A percentile compares a stretch with the other conserved stretches of the same genome.
Evolutionary conservation across 768 basidiomycete species (phyloP).

Genomic region (Termitomyces sp.): DNA sequence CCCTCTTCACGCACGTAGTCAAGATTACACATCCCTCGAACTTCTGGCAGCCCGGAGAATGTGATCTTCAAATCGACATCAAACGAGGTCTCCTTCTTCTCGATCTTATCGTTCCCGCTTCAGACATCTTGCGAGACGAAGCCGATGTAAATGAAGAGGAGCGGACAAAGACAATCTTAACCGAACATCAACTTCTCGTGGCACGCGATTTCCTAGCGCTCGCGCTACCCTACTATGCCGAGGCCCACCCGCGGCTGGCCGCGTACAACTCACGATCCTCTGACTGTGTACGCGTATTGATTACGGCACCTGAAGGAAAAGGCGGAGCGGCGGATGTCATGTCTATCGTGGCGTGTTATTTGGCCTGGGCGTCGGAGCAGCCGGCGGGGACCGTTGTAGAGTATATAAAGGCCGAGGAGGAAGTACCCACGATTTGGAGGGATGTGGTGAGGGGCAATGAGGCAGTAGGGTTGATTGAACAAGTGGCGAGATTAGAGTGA

Average conservation of each 20-base stretch:
- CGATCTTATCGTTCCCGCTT: conserved; percentile 5
- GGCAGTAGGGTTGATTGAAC: conserved; percentile 14
- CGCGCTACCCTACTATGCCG: conserved; percentile 30
- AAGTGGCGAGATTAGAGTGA: conserved; percentile 10
- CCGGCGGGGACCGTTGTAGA: conserved; percentile 15
- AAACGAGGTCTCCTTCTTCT: conserved; percentile 15
- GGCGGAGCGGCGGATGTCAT: conserved; percentile 21
- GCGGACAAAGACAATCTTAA: conserved; percentile 19
- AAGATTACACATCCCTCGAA: conserved; percentile 14
- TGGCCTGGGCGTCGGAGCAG: conserved; percentile 20
- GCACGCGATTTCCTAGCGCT: conserved; percentile 42
- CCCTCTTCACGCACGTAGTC: conserved; percentile 22
- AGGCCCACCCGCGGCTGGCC: conserved; percentile 8
- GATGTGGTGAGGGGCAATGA: conserved; percentile 14
- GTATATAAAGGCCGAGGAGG: conserved; percentile 19
- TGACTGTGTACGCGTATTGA: conserved; percentile 17
- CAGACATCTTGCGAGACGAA: not conserved
- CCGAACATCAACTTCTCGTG: conserved; percentile 29
- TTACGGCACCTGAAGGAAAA: conserved; percentile 17
- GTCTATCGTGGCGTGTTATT: conserved; percentile 20
- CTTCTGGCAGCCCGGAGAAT: not conserved
- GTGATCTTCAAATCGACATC: conserved; percentile 9
- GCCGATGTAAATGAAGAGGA: not conserved
- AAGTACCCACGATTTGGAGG: conserved; percentile 17
- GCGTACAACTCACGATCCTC: no score